Evolutionary conservation across 2,329 filamentous ascomycete genomes (phyloP), one percentile per base, ranked within the genome.

Genomic region (Hypoxylon sp.): DNA sequence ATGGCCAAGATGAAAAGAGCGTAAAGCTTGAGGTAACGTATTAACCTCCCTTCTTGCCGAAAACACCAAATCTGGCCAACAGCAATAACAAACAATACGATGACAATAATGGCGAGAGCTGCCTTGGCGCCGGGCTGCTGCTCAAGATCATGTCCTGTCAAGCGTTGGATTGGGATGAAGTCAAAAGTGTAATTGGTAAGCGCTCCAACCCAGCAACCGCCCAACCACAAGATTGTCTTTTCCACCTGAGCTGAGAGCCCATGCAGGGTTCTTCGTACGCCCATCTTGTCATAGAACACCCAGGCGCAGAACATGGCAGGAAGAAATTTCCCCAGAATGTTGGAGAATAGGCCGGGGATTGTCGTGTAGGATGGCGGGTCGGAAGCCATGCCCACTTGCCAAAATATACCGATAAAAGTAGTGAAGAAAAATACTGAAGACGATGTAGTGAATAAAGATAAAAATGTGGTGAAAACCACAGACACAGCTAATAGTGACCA

Each of bases 141-240:
- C 36, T 88, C 75, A 31, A 99, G 83, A 67, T 99, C 94, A 68
- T 95, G 91, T 0, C 87, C 85, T 6, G 90, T 97, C n/a, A 99
- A 79, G 2, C 94, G 87, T 70, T 91, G 85, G 60, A 99, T 94
- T 0, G 94, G 94, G 55, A 99, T 97, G 73, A 90, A 88, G 63
- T 91, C 89, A 65, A 99, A 90, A 0, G 94, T 97, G 72, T 97
- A 95, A 72, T 97, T 97, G 66, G 93, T 93, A 60, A 99, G 74
- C 1, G 90, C 87, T 11, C 92, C 94, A 27, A 97, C 84, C 88
- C 95, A 99, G 66, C 89, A 91, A 5, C 86, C 87, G 1, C 92
- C 92, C 1, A 99, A 78, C 88, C 91, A 97, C 19, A 97, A 78
- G 2, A 97, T 72, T 0, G 91, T 90, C 77, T 96, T 97, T 66